phyloP scores from a whole-genome alignment of 2,329 filamentous ascomycete species.

The Botrytis galanthina region DNA sequence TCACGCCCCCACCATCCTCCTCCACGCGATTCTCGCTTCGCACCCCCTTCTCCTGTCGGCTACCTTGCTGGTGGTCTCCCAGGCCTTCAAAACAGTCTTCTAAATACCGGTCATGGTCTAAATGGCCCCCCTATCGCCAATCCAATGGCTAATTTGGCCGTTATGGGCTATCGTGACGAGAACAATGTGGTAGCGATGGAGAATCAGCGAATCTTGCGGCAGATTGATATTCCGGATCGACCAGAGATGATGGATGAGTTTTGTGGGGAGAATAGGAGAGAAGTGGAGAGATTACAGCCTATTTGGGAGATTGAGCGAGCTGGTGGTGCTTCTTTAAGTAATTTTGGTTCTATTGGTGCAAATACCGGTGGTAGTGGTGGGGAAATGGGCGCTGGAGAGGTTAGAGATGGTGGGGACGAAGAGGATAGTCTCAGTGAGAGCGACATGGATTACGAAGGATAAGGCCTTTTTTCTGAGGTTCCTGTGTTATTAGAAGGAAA shows the following conservation, averaged over 20 bases:
- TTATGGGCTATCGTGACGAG: not conserved
- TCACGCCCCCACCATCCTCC: not conserved
- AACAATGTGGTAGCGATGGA: not conserved
- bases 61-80: not conserved
- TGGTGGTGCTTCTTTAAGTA: not conserved
- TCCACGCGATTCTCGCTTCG: not conserved
- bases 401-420: not conserved
- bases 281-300: not conserved
- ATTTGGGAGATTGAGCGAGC: not conserved
- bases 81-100: not conserved
- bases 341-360: rapidly evolving
- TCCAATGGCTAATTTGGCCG: not conserved
- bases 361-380: rapidly evolving
- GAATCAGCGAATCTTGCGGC: no score
- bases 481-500: not conserved
- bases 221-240: not conserved
- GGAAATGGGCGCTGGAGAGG: not conserved
- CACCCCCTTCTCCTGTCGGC: not conserved
- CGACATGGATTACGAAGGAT: not conserved
- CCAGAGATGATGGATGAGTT: not conserved
- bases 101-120: not conserved
- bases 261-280: not conserved
- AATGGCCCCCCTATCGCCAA: not conserved
- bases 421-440: not conserved
- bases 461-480: rapidly evolving